Base-by-base conservation (phyloP, 495 filamentous ascomycete genomes). In the Penicillium canescens region DNA sequence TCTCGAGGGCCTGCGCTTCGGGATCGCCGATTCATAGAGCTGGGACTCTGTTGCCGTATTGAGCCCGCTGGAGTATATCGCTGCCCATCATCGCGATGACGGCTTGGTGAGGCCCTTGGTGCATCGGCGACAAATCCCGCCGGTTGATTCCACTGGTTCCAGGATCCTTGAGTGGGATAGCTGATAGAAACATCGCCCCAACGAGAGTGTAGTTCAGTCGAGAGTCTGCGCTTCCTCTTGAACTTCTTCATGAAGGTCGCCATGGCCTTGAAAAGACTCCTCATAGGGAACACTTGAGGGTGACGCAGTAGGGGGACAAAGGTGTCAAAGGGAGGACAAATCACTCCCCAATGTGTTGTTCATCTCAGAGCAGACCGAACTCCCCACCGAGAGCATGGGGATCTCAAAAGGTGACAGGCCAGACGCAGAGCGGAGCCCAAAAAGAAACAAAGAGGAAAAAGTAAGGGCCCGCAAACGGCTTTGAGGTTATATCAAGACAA, bases 141-240 rank as follows among this genome's bases (percentile, higher is more conserved):
- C 1, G 60, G 35, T 33, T 68, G 67, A 42, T 67, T 54, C 50
- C 59, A 62, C 48, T 78, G 69, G 40, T 68, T 78, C 75, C 75
- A 78, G 4, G 75, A 78, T 8, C 75, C 75, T 20, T 70, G 59
- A 24, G 56, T 76, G 28, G 75, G 75, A 57, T 66, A 68, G 34
- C 67, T 73, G 54, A 78, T 78, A 14, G 68, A 55, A 16, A 66
- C 54, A 56, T 78, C 75, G 20, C 75, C 75, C 69, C 72, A 78
- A 54, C 73, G 72, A 14, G 68, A 55, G 51, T 78, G 63, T 37
- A 76, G 54, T 35, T 75, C 69, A 1, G 73, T 73, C 6, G 73
- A 74, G 4, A 75, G 52, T 56, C 66, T 67, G 42, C 66, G 72
- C 56, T 72, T 76, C 52, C 62, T 59, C 43, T 72, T 66, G 52